Evolutionary conservation across 768 basidiomycete species (phyloP).

Genomic region (Phlebiopsis flavidoalba): DNA sequence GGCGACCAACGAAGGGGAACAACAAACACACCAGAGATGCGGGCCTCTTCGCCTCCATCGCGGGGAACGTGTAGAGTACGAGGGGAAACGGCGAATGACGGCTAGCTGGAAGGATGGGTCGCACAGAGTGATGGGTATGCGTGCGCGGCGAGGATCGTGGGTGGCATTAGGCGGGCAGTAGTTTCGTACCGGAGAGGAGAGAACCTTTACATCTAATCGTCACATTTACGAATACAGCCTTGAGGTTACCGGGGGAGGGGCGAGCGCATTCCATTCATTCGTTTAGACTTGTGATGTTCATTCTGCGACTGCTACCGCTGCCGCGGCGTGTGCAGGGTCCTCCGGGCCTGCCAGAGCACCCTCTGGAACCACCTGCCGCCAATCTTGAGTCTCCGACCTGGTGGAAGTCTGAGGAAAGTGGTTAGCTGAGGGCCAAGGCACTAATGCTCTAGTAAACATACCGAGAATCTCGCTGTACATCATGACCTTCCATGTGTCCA

Average conservation of each 20-base stretch:
- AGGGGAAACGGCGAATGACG: neutral
- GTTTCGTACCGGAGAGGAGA: neutral
- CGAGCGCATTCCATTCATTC: neutral
- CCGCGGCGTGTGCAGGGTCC: constrained; percentile 13
- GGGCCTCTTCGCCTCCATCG: neutral
- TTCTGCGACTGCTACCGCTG: neutral
- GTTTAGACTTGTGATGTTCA: neutral
- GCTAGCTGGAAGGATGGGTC: neutral
- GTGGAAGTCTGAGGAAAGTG: constrained; percentile 59
- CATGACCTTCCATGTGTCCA: constrained; percentile 99
- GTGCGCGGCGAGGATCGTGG: too few relatives aligned
- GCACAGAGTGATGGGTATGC: neutral
- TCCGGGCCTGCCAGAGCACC: constrained; percentile 70
- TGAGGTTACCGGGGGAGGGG: neutral
- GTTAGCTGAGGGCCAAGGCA: neutral
- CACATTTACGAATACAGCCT: neutral
- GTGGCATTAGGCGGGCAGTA: neutral
- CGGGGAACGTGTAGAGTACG: neutral
- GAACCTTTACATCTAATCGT: neutral
- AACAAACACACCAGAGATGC: neutral
- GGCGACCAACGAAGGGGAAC: neutral
- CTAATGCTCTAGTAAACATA: constrained; percentile 31
- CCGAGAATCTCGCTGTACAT: constrained; percentile 99
- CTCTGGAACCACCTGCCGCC: constrained; percentile 39
- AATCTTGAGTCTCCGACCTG: constrained; percentile 58